These are phyloP conservation scores for Cicer judaicum DNA, from an alignment of 306 rosid genomes.

Conservation along the genomic window DNA sequence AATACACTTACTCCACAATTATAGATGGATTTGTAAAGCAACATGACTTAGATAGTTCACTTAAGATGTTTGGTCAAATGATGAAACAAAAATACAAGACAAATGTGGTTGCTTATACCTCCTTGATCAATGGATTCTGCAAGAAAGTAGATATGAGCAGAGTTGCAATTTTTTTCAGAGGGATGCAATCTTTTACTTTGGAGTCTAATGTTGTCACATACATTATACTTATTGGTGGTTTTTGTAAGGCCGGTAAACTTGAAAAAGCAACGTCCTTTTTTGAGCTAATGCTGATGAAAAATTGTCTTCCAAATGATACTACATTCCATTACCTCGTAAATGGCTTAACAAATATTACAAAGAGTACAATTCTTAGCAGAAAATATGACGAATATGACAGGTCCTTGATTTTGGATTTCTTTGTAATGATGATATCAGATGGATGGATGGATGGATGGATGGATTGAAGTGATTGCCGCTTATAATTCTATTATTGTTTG, in stretches of 20 bases:
- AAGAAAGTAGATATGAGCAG: slow-evolving; percentile 50
- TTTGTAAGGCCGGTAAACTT: too few relatives aligned
- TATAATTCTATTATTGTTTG: slow-evolving; percentile 43
- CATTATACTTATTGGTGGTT: too few relatives aligned
- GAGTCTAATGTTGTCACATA: too few relatives aligned
- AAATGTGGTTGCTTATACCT: slow-evolving; percentile 74
- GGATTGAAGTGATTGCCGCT: slow-evolving; percentile 58
- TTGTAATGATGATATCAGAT: slow-evolving; percentile 60
- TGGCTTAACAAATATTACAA: slow-evolving; percentile 54
- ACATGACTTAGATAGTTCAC: slow-evolving; percentile 59
- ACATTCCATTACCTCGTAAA: too few relatives aligned
- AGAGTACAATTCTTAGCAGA: slow-evolving; percentile 29
- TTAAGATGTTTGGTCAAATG: slow-evolving; percentile 67
- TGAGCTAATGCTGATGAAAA: too few relatives aligned
- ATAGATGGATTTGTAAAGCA: slow-evolving; percentile 79
- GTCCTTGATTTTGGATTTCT: slow-evolving; percentile 18
- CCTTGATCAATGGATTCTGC: slow-evolving; percentile 78
- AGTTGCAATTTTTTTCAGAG: slow-evolving; percentile 51
- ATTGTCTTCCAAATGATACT: too few relatives aligned
- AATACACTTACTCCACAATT: slow-evolving; percentile 73
- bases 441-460: slow-evolving; percentile 80
- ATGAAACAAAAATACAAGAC: slow-evolving; percentile 64
- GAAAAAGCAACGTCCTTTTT: too few relatives aligned
- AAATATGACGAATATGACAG: slow-evolving; percentile 43
- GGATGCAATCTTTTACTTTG: slow-evolving; percentile 54